Base-by-base conservation (phyloP, 2,329 filamentous ascomycete genomes). In the Colletotrichum phormii region DNA sequence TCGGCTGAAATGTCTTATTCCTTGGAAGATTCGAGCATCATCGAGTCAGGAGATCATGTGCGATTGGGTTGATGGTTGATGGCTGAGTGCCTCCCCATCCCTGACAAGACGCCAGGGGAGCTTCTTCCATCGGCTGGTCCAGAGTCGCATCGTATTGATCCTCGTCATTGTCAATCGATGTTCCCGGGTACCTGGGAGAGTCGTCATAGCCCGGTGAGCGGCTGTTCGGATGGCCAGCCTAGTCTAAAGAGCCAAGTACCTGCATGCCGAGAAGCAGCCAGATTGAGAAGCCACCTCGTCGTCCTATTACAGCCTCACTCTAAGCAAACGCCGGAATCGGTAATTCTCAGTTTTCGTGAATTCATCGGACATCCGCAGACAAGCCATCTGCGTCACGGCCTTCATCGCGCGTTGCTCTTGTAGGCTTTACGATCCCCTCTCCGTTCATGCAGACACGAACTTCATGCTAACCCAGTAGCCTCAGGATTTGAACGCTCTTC, bases 61-160 rank as follows among this genome's bases (percentile, higher is more conserved):
- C 37, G 5, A 49, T 15, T 8, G 59, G 1, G 18, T 11, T n/a
- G 2, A 0, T 49, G 5, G 11, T 29, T 42, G 6, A n/a, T 12
- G 4, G 9, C 2, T 5, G 4, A n/a, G 42, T 31, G 5, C 2
- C 1, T 0, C 29, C 11, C 12, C 18, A 24, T 29, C 15, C n/a
- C 22, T 22, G n/a, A 12, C 5, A 8, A 49, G 8, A 1, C 18
- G 42, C 8, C 22, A n/a, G 13, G 8, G 26, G 22, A 5, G 2
- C 6, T 12, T 46, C 6, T 13, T n/a, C 7, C 26, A n/a, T 9
- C 22, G 12, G 24, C 8, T 11, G 13, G 2, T n/a, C 3, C 1
- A 8, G 37, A 46, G 42, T 2, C 5, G n/a, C 12, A 8, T 15
- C 0, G 4, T 15, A 7, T 54, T 5, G 22, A 54, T 29, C 51